A percentile compares a stretch with the other conserved stretches of the same genome.
Conservation (phyloP, 2,329 filamentous ascomycete species). For the Gaeumannomyces tritici region DNA sequence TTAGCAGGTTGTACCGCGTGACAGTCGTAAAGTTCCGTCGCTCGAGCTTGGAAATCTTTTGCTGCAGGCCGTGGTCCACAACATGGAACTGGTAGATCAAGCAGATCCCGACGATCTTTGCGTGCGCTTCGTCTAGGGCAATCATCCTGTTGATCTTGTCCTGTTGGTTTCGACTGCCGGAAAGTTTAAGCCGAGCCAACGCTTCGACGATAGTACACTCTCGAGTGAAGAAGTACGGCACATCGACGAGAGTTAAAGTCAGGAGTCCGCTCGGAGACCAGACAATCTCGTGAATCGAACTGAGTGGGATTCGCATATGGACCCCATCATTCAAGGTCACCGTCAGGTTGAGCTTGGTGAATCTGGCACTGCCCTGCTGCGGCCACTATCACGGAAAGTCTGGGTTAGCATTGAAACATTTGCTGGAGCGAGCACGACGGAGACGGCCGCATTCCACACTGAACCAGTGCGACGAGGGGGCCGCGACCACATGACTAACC, state of each 20-base stretch:
- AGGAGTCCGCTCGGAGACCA: constrained; percentile 25
- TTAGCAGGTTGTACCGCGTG: constrained; percentile 11
- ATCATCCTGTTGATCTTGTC: constrained; percentile 18
- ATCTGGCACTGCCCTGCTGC: constrained; percentile 27
- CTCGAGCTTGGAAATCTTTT: constrained; percentile 17
- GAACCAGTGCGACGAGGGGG: neutral
- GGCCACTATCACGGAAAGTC: neutral
- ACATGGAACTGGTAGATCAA: constrained; percentile 32
- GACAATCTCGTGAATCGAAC: constrained; percentile 36
- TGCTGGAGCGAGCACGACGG: neutral
- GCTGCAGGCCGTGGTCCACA: constrained; percentile 15
- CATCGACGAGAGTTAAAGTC: constrained; percentile 36
- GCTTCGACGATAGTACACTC: neutral
- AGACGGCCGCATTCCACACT: neutral
- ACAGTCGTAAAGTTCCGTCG: constrained; percentile 16
- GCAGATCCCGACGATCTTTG: constrained; percentile 26
- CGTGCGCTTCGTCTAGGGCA: constrained; percentile 19
- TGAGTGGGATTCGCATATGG: constrained; percentile 38
- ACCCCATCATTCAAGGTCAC: constrained; percentile 21
- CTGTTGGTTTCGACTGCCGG: too few relatives aligned
- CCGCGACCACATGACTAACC: neutral
- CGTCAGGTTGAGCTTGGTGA: constrained; percentile 31
- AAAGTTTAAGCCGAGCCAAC: neutral
- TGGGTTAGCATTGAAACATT: neutral
- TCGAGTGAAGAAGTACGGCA: constrained; percentile 33